Conservation (phyloP, 495 filamentous ascomycete species). For the Parathielavia hyrcaniae region DNA sequence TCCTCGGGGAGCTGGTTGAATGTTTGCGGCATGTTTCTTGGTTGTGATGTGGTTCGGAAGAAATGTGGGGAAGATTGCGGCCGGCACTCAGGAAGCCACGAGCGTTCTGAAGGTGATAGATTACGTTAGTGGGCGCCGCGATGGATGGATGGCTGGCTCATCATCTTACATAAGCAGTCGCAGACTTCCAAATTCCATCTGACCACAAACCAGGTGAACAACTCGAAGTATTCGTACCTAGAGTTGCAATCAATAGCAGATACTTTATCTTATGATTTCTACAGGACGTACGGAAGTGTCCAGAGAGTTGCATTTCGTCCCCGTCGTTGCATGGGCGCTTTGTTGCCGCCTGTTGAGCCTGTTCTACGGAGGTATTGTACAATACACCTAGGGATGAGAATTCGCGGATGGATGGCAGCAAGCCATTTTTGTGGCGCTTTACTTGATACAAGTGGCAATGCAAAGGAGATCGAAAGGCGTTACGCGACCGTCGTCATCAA, state of each 20-base stretch:
- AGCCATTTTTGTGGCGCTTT: background rate
- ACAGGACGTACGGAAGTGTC: no score
- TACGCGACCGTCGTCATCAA: background rate
- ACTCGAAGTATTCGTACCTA: no score
- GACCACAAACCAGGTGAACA: no score
- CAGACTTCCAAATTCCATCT: no score
- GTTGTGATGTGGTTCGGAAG: background rate
- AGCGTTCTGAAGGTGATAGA: no score
- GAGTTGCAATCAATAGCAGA: no score
- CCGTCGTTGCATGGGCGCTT: slow-evolving; percentile 4
- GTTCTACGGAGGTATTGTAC: no score
- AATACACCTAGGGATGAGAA: background rate
- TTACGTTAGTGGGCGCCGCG: background rate
- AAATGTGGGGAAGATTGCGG: slow-evolving; percentile 6
- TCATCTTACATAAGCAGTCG: background rate
- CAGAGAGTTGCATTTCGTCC: no score
- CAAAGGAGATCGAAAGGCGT: background rate
- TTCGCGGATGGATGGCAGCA: background rate
- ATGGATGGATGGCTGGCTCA: background rate
- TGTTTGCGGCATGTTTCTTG: slow-evolving; percentile 21
- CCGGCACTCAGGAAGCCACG: background rate
- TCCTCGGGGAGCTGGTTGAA: slow-evolving; percentile 48
- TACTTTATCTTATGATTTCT: no score
- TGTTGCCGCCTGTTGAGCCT: slow-evolving; percentile 6
- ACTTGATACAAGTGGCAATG: background rate